phyloP scores from a whole-genome alignment of 2,329 filamentous ascomycete species.

The Aspergillus piperis region DNA sequence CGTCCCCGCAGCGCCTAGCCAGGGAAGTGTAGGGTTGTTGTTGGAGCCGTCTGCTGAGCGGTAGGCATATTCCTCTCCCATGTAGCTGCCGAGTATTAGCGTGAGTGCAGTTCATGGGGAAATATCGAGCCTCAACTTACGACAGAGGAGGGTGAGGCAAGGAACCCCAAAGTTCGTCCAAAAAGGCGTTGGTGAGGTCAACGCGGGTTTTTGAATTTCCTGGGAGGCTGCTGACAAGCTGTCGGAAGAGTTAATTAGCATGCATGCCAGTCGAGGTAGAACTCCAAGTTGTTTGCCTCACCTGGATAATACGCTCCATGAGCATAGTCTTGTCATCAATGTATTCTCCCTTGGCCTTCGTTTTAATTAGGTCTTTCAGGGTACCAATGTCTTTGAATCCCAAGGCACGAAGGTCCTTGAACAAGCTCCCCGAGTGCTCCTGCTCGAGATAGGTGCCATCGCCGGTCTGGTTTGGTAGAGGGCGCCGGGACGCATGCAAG shows the following conservation, averaged over 20 bases:
- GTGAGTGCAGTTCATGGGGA: neutral
- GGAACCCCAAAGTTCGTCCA: slow-evolving; percentile 69
- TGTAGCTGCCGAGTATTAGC: slow-evolving; percentile 33
- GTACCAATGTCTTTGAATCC: slow-evolving; percentile 62
- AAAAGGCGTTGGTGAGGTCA: slow-evolving; percentile 66
- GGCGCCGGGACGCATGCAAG: slow-evolving; percentile 59
- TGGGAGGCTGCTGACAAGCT: slow-evolving; percentile 67
- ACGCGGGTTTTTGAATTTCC: slow-evolving; percentile 62
- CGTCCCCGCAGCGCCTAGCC: slow-evolving; percentile 67
- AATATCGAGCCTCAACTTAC: slow-evolving; percentile 40
- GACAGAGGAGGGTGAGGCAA: slow-evolving; percentile 72
- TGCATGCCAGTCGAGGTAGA: neutral
- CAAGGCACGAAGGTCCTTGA: slow-evolving; percentile 61
- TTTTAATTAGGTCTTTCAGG: slow-evolving; percentile 60
- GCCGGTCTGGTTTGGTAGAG: slow-evolving; percentile 63
- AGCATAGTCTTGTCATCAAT: slow-evolving; percentile 76
- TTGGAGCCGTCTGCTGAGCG: slow-evolving; percentile 69
- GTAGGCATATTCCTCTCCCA: slow-evolving; percentile 62
- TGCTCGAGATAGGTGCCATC: slow-evolving; percentile 61
- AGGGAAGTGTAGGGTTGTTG: slow-evolving; percentile 69
- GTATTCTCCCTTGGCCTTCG: slow-evolving; percentile 64
- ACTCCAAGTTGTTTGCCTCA: slow-evolving; percentile 25
- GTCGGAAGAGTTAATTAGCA: neutral
- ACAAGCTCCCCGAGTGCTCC: slow-evolving; percentile 54
- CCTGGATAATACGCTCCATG: slow-evolving; percentile 70